phyloP scores from a whole-genome alignment of 1,284 basidiomycete species.

The Trichosporon ovoides region DNA sequence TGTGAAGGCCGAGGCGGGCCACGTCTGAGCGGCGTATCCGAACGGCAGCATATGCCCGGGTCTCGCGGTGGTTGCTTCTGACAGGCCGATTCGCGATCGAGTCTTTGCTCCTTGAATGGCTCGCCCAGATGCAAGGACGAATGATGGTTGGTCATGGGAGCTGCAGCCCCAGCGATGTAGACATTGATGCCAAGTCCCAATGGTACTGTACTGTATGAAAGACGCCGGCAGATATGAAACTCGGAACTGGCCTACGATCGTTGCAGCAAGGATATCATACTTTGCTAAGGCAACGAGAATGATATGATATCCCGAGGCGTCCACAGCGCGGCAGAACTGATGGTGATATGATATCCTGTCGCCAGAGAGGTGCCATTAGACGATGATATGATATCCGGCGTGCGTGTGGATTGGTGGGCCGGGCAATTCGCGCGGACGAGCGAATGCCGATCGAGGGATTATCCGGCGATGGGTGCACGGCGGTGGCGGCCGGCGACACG shows the following conservation, averaged over 20 bases:
- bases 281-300: no score
- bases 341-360: no score
- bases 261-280: not conserved
- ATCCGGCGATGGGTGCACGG: not conserved
- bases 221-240: not conserved
- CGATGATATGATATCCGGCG: not conserved
- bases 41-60: not conserved
- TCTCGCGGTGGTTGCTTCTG: no score
- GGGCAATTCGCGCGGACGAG: not conserved
- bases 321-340: not conserved
- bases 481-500: not conserved
- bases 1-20: slow-evolving; percentile 8
- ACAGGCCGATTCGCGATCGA: no score
- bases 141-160: not conserved
- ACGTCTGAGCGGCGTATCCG: not conserved
- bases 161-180: not conserved
- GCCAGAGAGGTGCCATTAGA: no score
- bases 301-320: not conserved
- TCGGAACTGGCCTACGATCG: not conserved
- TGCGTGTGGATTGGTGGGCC: not conserved
- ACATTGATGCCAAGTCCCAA: not conserved
- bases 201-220: slow-evolving; percentile 2
- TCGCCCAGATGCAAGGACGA: no score
- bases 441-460: not conserved
- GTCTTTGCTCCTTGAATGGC: no score